A percentile compares a stretch with the other conserved stretches of the same genome.
phyloP scores from a whole-genome alignment of 345 rosid species.

The Eutrema yunnanense region DNA sequence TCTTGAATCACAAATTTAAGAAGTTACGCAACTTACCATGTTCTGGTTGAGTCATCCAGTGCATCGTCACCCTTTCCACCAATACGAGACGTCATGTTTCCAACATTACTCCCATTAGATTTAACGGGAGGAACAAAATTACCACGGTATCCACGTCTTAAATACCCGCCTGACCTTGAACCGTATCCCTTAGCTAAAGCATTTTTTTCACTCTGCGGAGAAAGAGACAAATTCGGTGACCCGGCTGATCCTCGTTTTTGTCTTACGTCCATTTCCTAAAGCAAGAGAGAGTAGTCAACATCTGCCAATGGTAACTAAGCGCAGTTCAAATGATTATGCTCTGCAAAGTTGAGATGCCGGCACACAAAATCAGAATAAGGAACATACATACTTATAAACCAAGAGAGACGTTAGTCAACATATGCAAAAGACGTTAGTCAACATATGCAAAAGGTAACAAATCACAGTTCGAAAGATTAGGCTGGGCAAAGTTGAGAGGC shows the following conservation, averaged over 20 bases:
- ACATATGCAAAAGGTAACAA: conserved; percentile 10
- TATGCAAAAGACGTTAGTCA: conserved; percentile 11
- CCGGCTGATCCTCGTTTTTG: conserved; percentile 57
- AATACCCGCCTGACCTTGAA: conserved; percentile 49
- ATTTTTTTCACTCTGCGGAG: conserved; percentile 57
- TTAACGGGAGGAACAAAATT: conserved; percentile 86
- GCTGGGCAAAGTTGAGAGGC: not conserved
- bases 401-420: conserved; percentile 21
- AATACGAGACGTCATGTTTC: conserved; percentile 59
- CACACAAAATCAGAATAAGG: not conserved
- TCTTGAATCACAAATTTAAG: not conserved
- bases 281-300: conserved; percentile 23
- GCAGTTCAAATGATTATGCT: not conserved
- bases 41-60: conserved; percentile 77
- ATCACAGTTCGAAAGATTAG: not conserved
- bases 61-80: conserved; percentile 75
- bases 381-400: conserved; percentile 15
- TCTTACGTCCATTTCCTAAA: conserved; percentile 82
- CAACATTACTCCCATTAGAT: conserved; percentile 57
- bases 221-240: conserved; percentile 50
- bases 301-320: conserved; percentile 3
- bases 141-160: conserved; percentile 72
- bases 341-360: not conserved
- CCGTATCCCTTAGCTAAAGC: conserved; percentile 48
- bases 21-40: conserved; percentile 47